A percentile compares a stretch with the other conserved stretches of the same genome.
Evolutionary conservation across 805 yeast species (phyloP).

Genomic region (Teunomyces pallodes): DNA sequence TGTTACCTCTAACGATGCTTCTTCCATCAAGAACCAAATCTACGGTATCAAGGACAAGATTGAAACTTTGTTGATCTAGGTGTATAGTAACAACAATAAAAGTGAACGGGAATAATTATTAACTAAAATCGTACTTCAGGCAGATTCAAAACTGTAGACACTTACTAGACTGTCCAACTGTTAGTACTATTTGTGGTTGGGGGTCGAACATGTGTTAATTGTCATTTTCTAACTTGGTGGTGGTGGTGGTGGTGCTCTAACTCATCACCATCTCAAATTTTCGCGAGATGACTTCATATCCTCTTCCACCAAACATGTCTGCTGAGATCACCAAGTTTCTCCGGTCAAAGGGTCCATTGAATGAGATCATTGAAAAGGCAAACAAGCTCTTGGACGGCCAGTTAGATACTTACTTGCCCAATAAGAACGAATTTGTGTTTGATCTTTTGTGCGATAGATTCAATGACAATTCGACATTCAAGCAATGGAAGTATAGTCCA

Average conservation of each 20-base stretch:
- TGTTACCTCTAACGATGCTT: constrained; percentile 97
- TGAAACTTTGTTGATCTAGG: constrained; percentile 90
- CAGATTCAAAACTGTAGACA: background rate
- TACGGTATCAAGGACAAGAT: constrained; percentile 98
- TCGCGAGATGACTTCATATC: constrained; percentile 2
- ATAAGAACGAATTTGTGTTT: constrained; percentile 50
- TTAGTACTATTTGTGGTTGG: too few relatives aligned
- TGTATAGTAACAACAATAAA: background rate
- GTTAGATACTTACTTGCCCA: constrained; percentile 49
- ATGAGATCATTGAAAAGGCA: constrained; percentile 39
- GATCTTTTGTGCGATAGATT: constrained; percentile 62
- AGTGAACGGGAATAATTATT: background rate
- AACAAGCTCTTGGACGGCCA: constrained; percentile 29
- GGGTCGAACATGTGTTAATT: too few relatives aligned
- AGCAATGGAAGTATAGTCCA: constrained; percentile 40
- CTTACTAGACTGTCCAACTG: background rate
- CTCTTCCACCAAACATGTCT: constrained; percentile 3
- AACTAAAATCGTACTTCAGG: background rate
- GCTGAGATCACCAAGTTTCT: constrained; percentile 56
- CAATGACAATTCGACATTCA: constrained; percentile 45
- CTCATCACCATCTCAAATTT: constrained; percentile 4
- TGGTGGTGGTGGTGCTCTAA: too few relatives aligned
- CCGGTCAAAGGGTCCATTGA: constrained; percentile 50
- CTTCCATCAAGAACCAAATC: constrained; percentile 95
- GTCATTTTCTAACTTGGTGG: too few relatives aligned